Percentiles rank a stretch among this genome's conserved stretches.
Evolutionary conservation across 768 basidiomycete species (phyloP).

Genomic region (Piloderma croceum): DNA sequence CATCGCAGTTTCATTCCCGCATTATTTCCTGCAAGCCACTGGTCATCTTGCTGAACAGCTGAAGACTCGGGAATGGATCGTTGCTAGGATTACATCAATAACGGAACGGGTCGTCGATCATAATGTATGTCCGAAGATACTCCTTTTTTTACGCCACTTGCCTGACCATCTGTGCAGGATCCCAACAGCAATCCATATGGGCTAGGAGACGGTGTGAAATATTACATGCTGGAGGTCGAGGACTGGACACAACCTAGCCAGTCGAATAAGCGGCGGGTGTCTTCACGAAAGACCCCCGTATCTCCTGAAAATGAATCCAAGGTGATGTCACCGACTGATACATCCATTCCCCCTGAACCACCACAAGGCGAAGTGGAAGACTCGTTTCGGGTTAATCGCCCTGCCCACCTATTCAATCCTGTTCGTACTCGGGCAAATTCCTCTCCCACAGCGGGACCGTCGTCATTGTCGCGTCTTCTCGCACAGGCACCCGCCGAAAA

Average conservation of each 20-base stretch:
- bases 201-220: slow-evolving; percentile 83
- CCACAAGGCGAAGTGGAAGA: slow-evolving; percentile 71
- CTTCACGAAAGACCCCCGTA: slow-evolving; percentile 45
- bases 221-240: slow-evolving; percentile 90
- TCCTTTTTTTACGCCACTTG: neutral
- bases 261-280: slow-evolving; percentile 52
- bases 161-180: slow-evolving; percentile 43
- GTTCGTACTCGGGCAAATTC: slow-evolving; percentile 59
- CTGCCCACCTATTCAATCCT: slow-evolving; percentile 64
- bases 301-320: slow-evolving; percentile 15
- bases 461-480: slow-evolving; percentile 72
- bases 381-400: slow-evolving; percentile 56
- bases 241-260: slow-evolving; percentile 80
- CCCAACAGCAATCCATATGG: slow-evolving; percentile 85
- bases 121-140: slow-evolving; percentile 43
- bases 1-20: slow-evolving; percentile 82
- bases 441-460: slow-evolving; percentile 65
- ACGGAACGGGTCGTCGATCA: slow-evolving; percentile 79
- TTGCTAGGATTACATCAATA: slow-evolving; percentile 85
- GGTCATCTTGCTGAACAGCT: slow-evolving; percentile 84
- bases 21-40: slow-evolving; percentile 91
- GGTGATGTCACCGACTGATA: slow-evolving; percentile 12
- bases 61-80: slow-evolving; percentile 90
- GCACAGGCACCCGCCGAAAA: slow-evolving; percentile 62
- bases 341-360: slow-evolving; percentile 44